A percentile compares a stretch with the other conserved stretches of the same genome.
phyloP scores from a whole-genome alignment of 495 filamentous ascomycete genomes.

The Trichoderma virens region DNA sequence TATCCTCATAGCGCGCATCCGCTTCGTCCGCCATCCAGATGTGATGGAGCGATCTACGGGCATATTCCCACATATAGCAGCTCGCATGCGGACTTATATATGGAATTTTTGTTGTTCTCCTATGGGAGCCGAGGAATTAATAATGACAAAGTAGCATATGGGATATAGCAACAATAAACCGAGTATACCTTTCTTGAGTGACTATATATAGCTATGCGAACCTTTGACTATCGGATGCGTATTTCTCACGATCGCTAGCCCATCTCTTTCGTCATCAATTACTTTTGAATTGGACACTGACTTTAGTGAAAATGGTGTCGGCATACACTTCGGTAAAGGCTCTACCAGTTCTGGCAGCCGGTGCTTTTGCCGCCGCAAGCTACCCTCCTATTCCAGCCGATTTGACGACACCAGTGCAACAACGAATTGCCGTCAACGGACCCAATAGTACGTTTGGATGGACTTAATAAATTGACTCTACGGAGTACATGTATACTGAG shows the following conservation, averaged over 20 bases:
- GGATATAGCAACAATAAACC: neutral
- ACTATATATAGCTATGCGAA: neutral
- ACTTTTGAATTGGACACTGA: neutral
- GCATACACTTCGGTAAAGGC: constrained; percentile 16
- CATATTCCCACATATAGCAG: neutral
- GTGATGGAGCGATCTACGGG: neutral
- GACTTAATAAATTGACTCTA: too few relatives aligned
- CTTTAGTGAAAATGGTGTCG: neutral
- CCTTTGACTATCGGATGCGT: neutral
- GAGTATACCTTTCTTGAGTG: neutral
- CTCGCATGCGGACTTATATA: neutral
- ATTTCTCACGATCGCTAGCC: neutral
- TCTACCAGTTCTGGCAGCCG: constrained; percentile 35
- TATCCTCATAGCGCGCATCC: neutral
- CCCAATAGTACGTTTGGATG: constrained; percentile 37
- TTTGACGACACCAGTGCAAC: constrained; percentile 49
- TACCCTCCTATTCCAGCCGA: constrained; percentile 47
- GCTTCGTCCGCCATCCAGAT: neutral
- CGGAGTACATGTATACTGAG: neutral
- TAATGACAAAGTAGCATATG: neutral
- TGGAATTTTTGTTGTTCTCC: neutral
- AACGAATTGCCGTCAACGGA: constrained; percentile 49
- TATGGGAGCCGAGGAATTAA: neutral
- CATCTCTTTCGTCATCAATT: neutral
- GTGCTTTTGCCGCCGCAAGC: constrained; percentile 33